Conservation (phyloP, 805 yeast species). For the Sugiyamaella marilandica region DNA sequence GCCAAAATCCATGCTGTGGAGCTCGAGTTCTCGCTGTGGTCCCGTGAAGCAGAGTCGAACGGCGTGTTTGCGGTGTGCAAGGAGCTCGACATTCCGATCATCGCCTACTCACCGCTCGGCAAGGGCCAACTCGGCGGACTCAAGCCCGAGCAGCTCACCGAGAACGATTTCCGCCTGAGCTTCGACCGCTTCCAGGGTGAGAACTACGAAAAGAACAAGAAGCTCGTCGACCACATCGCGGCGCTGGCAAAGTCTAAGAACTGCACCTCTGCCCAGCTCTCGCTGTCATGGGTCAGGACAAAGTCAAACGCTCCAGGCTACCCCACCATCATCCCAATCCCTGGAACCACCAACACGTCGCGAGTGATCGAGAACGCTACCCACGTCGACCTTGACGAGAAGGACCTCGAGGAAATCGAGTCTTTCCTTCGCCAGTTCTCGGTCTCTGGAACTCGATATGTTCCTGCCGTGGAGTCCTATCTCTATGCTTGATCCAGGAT, state of each 20-base stretch:
- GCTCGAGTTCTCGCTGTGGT: constrained; percentile 69
- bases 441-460: constrained; percentile 56
- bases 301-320: constrained; percentile 34
- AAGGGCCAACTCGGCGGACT: constrained; percentile 75
- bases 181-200: constrained; percentile 60
- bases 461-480: background rate
- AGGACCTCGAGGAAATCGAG: constrained; percentile 52
- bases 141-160: constrained; percentile 45
- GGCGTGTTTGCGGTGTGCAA: constrained; percentile 60
- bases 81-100: constrained; percentile 56
- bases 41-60: constrained; percentile 54
- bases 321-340: constrained; percentile 70
- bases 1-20: constrained; percentile 65
- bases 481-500: constrained; percentile 26
- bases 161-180: constrained; percentile 48
- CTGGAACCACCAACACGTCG: constrained; percentile 59
- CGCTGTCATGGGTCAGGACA: constrained; percentile 61
- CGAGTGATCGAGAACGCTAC: constrained; percentile 61
- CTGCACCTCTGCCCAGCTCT: constrained; percentile 59
- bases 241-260: constrained; percentile 45
- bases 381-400: constrained; percentile 43
- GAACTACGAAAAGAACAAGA: constrained; percentile 49
- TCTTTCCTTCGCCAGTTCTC: constrained; percentile 39
- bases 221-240: constrained; percentile 45
- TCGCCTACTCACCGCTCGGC: constrained; percentile 81